Evolutionary conservation across 139 green algal species (phyloP), one percentile per base, ranked within the genome.

Genomic region (Haematococcus lacustris): DNA sequence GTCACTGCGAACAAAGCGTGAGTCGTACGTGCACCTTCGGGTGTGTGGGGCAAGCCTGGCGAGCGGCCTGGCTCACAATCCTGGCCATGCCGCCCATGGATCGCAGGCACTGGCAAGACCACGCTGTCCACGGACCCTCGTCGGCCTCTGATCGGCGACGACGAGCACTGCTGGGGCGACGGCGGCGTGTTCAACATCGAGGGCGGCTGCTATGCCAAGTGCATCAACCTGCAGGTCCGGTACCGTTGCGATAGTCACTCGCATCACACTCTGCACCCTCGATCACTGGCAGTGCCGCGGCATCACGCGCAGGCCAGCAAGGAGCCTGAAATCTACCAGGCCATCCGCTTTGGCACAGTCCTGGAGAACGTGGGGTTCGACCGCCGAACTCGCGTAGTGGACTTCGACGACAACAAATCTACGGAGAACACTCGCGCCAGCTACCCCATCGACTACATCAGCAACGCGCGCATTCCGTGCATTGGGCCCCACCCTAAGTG

Each of bases 161-260:
- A 98, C 68, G 92, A 97, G 86, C 92, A 97, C 85, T 89, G 88
- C 78, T 98, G 93, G 93, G 80, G 74, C n/a, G 76, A 92, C 64
- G 73, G 88, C 7, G 93, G 93, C 64, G 90, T 96, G 39, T 93
- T 93, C 83, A 97, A 97, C 86, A 92, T 98, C 51, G 93, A 98
- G 89, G 93, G 93, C 25, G 93, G 93, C 69, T 97, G 93, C 85
- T 98, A 98, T 67, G 93, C 92, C 74, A 97, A 97, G 89, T 90
- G 76, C 86, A 97, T 97, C 50, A 41, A 39, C 40, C 76, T 81
- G 59, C 9, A 72, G 67, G 43, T 71, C 3, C 38, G 64, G 47
- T 21, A 28, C 47, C 47, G 13, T 21, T 57, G 21, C 47, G n/a
- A n/a, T n/a, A n/a, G n/a, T n/a, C n/a, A n/a, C n/a, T n/a, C n/a